These are phyloP conservation scores for Didymella arachidicola DNA, from an alignment of 2,329 filamentous ascomycete genomes.

Conservation along the genomic window DNA sequence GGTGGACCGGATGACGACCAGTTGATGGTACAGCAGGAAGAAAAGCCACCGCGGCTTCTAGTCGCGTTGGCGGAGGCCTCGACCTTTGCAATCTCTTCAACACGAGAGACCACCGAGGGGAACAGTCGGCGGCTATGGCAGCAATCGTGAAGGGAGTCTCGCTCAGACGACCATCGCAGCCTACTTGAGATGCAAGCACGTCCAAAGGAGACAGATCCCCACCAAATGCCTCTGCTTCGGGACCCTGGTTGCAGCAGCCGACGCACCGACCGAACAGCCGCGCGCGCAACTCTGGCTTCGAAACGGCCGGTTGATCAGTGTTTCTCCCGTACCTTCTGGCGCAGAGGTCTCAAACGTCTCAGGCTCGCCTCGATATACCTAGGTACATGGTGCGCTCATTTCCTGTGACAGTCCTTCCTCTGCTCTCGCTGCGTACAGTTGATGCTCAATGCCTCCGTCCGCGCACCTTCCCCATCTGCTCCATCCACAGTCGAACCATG, in stretches of 20 bases:
- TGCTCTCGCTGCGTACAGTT: background rate
- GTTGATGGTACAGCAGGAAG: background rate
- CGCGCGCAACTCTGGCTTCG: conserved; percentile 3
- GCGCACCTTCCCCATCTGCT: conserved; percentile 12
- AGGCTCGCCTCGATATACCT: background rate
- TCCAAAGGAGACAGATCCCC: conserved; percentile 5
- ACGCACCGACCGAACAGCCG: conserved; percentile 12
- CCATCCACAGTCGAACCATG: background rate
- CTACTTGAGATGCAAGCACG: background rate
- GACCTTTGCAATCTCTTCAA: background rate
- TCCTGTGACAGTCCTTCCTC: background rate
- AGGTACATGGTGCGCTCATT: background rate
- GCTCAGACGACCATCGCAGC: background rate
- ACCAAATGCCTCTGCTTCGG: conserved; percentile 12
- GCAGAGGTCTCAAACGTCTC: conserved; percentile 6
- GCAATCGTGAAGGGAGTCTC: background rate
- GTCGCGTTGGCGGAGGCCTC: conserved; percentile 12
- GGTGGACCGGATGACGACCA: conserved; percentile 10
- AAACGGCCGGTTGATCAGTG: conserved; percentile 14
- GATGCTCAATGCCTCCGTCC: background rate
- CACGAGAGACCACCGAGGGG: too few species aligned
- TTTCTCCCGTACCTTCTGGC: conserved; percentile 11
- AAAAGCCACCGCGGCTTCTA: conserved; percentile 17
- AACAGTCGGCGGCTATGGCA: too few species aligned
- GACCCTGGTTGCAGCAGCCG: conserved; percentile 10